Percentiles rank a stretch among this genome's conserved stretches.
Evolutionary conservation across 2,329 filamentous ascomycete species (phyloP).

Genomic region (Didymellaceae sp.): DNA sequence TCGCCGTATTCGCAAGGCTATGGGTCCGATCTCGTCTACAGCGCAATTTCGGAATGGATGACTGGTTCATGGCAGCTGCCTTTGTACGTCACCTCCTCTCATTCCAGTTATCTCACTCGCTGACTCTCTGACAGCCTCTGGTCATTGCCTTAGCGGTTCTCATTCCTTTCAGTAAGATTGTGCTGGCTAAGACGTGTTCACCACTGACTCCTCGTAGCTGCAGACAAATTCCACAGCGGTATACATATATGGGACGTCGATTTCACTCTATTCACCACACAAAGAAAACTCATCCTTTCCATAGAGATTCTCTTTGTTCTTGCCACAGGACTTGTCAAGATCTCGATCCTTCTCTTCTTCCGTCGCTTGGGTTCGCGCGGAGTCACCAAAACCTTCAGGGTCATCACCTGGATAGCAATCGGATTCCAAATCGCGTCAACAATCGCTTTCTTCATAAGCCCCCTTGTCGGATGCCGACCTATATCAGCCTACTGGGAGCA

Average conservation of each 20-base stretch:
- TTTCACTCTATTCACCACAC: background rate
- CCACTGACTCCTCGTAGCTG: background rate
- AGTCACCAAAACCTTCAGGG: conserved; percentile 20
- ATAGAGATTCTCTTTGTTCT: conserved; percentile 27
- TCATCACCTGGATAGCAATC: conserved; percentile 25
- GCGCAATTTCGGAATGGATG: conserved; percentile 27
- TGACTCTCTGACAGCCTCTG: background rate
- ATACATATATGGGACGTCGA: conserved; percentile 29
- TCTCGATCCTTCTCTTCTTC: conserved; percentile 35
- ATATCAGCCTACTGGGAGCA: conserved; percentile 29
- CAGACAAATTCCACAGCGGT: background rate
- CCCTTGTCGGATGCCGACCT: conserved; percentile 19
- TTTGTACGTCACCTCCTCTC: conserved; percentile 8
- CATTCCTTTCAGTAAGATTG: background rate
- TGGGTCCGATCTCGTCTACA: conserved; percentile 33
- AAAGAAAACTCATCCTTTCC: conserved; percentile 12
- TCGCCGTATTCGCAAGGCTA: conserved; percentile 20
- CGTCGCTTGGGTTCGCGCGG: conserved; percentile 23
- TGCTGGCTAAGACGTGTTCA: background rate
- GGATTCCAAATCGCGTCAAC: conserved; percentile 16
- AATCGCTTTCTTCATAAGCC: conserved; percentile 20
- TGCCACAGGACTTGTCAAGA: conserved; percentile 26
- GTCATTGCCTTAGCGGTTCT: background rate
- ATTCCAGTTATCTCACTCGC: background rate
- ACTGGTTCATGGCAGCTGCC: conserved; percentile 34